Evolutionary conservation across 2,329 filamentous ascomycete genomes (phyloP), one percentile per base, ranked within the genome.

Genomic region (Neofusicoccum ribis): DNA sequence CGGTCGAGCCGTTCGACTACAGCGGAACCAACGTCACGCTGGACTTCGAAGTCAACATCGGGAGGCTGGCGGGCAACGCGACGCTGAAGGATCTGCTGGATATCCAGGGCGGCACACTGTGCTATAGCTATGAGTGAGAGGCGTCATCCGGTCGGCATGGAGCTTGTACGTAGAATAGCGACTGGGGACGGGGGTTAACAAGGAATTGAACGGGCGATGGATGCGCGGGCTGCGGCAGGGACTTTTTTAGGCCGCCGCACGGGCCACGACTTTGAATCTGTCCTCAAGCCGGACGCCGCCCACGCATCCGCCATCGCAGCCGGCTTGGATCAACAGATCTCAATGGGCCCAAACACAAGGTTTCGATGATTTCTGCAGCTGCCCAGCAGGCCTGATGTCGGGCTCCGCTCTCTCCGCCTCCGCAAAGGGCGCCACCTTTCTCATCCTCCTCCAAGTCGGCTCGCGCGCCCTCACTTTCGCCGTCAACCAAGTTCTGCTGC

Each of bases 381-480:
- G 44, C 34, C 52, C 17, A 31, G 5, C 8, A 20, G 14, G 1
- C 27, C 3, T 12, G 20, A 60, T 60, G 56, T 60, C 54, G 37
- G 41, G 41, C 67, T 71, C 73, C n/a, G 72, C 76, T 34, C 71
- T 78, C 65, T 76, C 76, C 50, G 73, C 80, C 62, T 85, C 84
- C 4, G 85, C 92, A 61, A 86, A 88, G 66, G 92, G 92, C 64
- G 92, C 92, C 62, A 91, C 91, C 14, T 89, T 95, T 73, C 86
- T 99, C 70, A 96, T 99, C 74, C 81, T 91, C 60, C 88, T 97
- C 50, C 95, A 98, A 79, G 84, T 99, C 68, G 84, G 85, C 50
- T 97, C 94, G n/a, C 90, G 94, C 67, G 88, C 89, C 63, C 82
- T 96, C 68, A 98, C 94, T 27, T 99, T 99, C 79, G 79, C 90